Percentiles rank a stretch among this genome's conserved stretches.
Evolutionary conservation across 805 yeast species (phyloP).

Genomic region (Saccharomycopsis oosterbeekiorum): DNA sequence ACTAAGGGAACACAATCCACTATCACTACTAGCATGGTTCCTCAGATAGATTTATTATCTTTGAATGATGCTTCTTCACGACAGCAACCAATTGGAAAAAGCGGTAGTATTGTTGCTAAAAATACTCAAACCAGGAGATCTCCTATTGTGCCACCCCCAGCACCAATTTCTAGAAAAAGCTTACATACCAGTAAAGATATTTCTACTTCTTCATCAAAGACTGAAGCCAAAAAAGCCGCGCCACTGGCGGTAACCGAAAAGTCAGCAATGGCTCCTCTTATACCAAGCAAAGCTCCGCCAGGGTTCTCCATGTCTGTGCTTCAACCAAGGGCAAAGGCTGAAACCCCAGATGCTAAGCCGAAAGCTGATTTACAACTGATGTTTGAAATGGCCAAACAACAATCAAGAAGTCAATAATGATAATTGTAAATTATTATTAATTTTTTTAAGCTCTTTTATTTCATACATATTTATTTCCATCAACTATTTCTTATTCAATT

Average conservation of each 20-base stretch:
- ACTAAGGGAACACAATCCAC: slow-evolving; percentile 8
- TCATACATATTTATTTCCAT: too few relatives aligned
- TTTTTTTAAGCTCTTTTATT: not conserved
- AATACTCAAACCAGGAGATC: not conserved
- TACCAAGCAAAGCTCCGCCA: slow-evolving; percentile 13
- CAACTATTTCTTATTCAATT: too few relatives aligned
- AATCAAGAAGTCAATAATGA: not conserved
- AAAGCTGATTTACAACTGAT: not conserved
- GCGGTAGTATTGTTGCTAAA: slow-evolving; percentile 15
- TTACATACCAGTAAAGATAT: slow-evolving; percentile 7
- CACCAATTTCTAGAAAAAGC: slow-evolving; percentile 15
- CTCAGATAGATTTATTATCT: slow-evolving; percentile 2
- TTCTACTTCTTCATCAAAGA: not conserved
- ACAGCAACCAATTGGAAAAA: slow-evolving; percentile 17
- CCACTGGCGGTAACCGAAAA: not conserved
- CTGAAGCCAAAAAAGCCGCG: not conserved
- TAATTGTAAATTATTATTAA: not conserved
- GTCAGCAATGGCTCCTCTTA: not conserved
- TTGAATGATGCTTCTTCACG: slow-evolving; percentile 15
- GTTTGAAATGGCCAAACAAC: not conserved
- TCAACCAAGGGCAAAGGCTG: slow-evolving; percentile 9
- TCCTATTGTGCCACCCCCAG: slow-evolving; percentile 9
- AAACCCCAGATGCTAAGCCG: not conserved
- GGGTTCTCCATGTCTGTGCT: slow-evolving; percentile 15
- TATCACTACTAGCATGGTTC: slow-evolving; percentile 16